These are phyloP conservation scores for Cornus florida DNA, from an alignment of 148 eudicot species.

Conservation along the genomic window DNA sequence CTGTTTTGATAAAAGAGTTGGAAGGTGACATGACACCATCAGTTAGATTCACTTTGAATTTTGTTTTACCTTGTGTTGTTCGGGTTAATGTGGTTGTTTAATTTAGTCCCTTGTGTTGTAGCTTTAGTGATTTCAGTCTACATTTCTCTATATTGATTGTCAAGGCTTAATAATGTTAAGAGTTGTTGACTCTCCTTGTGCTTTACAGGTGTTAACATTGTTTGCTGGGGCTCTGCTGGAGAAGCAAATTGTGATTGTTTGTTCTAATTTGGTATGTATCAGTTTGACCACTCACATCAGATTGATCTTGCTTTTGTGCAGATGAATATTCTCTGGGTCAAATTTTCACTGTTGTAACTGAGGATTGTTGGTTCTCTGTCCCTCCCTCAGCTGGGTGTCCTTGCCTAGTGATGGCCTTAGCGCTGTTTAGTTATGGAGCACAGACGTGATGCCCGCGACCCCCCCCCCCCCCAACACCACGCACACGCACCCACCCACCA, in stretches of 20 bases:
- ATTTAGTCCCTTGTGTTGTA: neutral
- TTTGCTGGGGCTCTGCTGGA: slow-evolving; percentile 88
- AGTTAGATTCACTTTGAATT: neutral
- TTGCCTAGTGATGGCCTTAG: too few species aligned
- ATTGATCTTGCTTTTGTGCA: slow-evolving; percentile 13
- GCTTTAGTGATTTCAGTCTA: neutral
- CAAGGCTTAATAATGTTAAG: neutral
- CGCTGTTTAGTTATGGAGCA: too few species aligned
- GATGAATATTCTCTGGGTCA: neutral
- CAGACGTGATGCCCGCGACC: too few species aligned
- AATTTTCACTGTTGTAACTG: slow-evolving; percentile 2
- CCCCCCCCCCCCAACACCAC: too few species aligned
- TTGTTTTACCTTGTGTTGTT: neutral
- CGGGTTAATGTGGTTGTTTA: neutral
- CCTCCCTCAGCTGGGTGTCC: too few species aligned
- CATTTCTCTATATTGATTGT: neutral
- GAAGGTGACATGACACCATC: neutral
- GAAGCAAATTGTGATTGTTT: slow-evolving; percentile 83
- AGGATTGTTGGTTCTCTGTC: neutral
- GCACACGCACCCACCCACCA: too few species aligned
- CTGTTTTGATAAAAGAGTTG: neutral
- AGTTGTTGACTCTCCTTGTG: slow-evolving; percentile 16
- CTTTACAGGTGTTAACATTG: slow-evolving; percentile 77
- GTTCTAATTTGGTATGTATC: slow-evolving; percentile 81
- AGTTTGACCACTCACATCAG: slow-evolving; percentile 14